Base-by-base conservation (phyloP, 257 asterid genomes). In the Ilex asprella region DNA sequence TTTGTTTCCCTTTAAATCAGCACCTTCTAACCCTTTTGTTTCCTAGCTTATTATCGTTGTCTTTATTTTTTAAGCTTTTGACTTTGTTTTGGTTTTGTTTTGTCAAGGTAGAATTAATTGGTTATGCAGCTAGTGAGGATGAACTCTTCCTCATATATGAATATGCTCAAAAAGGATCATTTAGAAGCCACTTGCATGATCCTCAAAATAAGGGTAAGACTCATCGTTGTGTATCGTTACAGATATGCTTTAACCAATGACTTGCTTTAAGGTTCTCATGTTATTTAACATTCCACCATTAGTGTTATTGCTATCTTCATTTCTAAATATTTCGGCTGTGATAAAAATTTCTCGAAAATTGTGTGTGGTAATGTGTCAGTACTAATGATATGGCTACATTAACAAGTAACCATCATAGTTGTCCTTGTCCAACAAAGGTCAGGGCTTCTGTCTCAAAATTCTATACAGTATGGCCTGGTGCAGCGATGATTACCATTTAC, bases 101-200 rank as follows among this genome's bases (percentile, higher is more conserved):
- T 84, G 72, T 68, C 81, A 81, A 93, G 99, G 95, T 93, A 78
- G 97, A 89, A 70, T 76, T 93, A 86, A 93, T 93, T 12, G 97
- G 97, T 63, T 87, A 87, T 79, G 91, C 95, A 16, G 89, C 89
- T 56, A 87, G 87, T 50, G 85, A 70, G 9, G 89, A 89, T 3
- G 97, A 85, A 57, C 95, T 86, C 62, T 85, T 93, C 82, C 96
- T 93, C 55, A 70, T 89, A 57, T 89, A 93, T 15, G 99, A 93
- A 73, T 86, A 80, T 66, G 95, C 95, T 44, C 97, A 93, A 61
- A 93, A 89, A 84, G 97, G 97, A 66, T 85, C 96, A 13, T 85
- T 89, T 62, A 78, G 80, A 70, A 82, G 82, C 75, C 96, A 93
- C 83, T 85, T 93, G 80, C 96, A 85, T 51, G 97, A 87, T 61